phyloP scores from a whole-genome alignment of 441 rosid genomes.

The Populus hybrid region DNA sequence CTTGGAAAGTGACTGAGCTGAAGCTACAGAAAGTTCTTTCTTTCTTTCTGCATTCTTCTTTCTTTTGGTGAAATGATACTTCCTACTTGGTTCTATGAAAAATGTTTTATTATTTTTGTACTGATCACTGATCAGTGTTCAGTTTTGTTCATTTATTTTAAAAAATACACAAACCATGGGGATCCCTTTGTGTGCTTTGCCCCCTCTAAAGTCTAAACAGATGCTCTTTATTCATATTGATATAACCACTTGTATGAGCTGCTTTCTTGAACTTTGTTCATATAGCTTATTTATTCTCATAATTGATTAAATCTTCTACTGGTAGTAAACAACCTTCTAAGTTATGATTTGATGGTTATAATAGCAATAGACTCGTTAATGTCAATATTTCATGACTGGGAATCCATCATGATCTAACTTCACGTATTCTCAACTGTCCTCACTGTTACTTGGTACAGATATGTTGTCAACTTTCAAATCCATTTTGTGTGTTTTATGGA shows the following conservation, averaged over 20 bases:
- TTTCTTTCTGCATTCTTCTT: neutral
- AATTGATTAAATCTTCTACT: too few species aligned
- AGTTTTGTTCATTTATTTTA: neutral
- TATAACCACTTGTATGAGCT: neutral
- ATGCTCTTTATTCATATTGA: neutral
- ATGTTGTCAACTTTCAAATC: neutral
- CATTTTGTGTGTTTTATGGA: neutral
- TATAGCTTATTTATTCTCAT: neutral
- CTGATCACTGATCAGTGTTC: neutral
- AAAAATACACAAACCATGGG: neutral
- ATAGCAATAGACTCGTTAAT: neutral
- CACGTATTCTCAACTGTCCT: neutral
- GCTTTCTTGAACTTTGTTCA: neutral
- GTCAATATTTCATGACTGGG: neutral
- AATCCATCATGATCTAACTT: neutral
- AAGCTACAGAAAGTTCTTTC: neutral
- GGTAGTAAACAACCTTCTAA: neutral
- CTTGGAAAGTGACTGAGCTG: neutral
- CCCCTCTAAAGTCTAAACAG: neutral
- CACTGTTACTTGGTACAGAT: neutral
- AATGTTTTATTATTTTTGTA: too few species aligned
- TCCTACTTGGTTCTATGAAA: neutral
- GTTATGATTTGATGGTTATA: neutral
- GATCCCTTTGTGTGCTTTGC: neutral
- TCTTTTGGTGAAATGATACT: neutral